These are phyloP conservation scores for Gynandropsis gynandra DNA, from an alignment of 345 rosid genomes.

Conservation along the genomic window DNA sequence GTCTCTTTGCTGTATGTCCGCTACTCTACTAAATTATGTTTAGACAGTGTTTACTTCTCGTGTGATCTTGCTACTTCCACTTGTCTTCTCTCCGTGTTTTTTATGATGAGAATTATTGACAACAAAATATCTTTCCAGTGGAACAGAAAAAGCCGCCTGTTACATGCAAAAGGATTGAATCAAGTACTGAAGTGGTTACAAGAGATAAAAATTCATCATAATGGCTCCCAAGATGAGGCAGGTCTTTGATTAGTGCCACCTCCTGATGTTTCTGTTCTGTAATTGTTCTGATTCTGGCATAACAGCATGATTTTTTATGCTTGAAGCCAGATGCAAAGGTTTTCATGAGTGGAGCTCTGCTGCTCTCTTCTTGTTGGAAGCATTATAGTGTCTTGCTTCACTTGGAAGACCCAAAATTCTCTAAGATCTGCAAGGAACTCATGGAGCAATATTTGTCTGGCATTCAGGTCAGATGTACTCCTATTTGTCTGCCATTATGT, in stretches of 20 bases:
- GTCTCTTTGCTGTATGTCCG: slow-evolving; percentile 58
- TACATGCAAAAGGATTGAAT: slow-evolving; percentile 76
- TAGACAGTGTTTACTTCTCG: slow-evolving; percentile 2
- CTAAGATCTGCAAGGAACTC: slow-evolving; percentile 48
- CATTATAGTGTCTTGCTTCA: slow-evolving; percentile 59
- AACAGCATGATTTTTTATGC: slow-evolving; percentile 20
- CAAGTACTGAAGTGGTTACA: slow-evolving; percentile 76
- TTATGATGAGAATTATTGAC: slow-evolving; percentile 14
- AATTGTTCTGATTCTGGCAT: slow-evolving; percentile 17
- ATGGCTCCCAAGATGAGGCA: slow-evolving; percentile 51
- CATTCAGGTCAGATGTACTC: slow-evolving; percentile 51
- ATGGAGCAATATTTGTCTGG: slow-evolving; percentile 72
- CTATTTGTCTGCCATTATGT: slow-evolving; percentile 7
- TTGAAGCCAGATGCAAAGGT: slow-evolving; percentile 37
- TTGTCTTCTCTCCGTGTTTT: slow-evolving; percentile 7
- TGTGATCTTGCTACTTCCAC: slow-evolving; percentile 1
- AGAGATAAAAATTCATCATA: slow-evolving; percentile 42
- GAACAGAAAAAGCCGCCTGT: slow-evolving; percentile 69
- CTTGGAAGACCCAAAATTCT: slow-evolving; percentile 63
- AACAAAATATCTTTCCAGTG: slow-evolving; percentile 37
- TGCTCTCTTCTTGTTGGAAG: slow-evolving; percentile 90
- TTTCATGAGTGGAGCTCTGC: slow-evolving; percentile 35
- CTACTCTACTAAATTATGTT: slow-evolving; percentile 10
- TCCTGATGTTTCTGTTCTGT: slow-evolving; percentile 16
- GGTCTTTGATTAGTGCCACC: slow-evolving; percentile 37